These are phyloP conservation scores for Cytidiella melzeri DNA, from an alignment of 768 basidiomycete species.

Conservation along the genomic window DNA sequence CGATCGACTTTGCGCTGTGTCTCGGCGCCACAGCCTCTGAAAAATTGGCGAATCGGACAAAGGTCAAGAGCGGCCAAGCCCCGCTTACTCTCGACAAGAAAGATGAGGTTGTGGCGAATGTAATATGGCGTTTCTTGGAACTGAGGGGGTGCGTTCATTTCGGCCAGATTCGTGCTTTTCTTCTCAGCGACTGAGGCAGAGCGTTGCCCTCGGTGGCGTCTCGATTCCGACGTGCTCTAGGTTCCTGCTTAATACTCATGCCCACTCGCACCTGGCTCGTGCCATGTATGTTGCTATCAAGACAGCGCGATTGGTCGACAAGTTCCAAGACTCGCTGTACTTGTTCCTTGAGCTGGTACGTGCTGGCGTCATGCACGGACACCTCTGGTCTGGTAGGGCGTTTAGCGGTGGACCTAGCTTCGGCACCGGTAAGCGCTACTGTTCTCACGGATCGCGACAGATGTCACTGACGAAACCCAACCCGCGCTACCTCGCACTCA, in stretches of 20 bases:
- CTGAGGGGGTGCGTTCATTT: conserved; percentile 71
- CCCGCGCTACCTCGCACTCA: neutral
- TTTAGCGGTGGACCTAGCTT: conserved; percentile 96
- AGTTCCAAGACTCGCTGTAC: conserved; percentile 96
- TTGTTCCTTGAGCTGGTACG: conserved; percentile 92
- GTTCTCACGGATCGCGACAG: conserved; percentile 25
- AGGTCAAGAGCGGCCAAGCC: conserved; percentile 46
- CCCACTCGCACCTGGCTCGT: conserved; percentile 82
- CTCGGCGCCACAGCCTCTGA: conserved; percentile 85
- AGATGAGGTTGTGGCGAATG: conserved; percentile 97
- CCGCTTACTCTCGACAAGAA: conserved; percentile 79
- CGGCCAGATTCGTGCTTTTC: conserved; percentile 6
- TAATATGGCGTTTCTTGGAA: conserved; percentile 97
- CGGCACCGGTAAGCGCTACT: conserved; percentile 60
- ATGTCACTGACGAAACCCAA: conserved; percentile 12
- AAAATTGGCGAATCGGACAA: conserved; percentile 76
- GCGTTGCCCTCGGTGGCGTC: conserved; percentile 3
- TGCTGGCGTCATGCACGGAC: conserved; percentile 95
- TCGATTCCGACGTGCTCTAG: conserved; percentile 34
- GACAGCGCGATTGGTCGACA: conserved; percentile 83
- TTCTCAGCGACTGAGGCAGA: conserved; percentile 6
- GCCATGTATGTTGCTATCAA: conserved; percentile 85
- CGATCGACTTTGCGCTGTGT: conserved; percentile 93
- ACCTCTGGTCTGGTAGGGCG: conserved; percentile 80
- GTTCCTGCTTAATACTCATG: conserved; percentile 84